phyloP scores from a whole-genome alignment of 148 eudicot genomes.

The Amaranthus hypochondriacus region DNA sequence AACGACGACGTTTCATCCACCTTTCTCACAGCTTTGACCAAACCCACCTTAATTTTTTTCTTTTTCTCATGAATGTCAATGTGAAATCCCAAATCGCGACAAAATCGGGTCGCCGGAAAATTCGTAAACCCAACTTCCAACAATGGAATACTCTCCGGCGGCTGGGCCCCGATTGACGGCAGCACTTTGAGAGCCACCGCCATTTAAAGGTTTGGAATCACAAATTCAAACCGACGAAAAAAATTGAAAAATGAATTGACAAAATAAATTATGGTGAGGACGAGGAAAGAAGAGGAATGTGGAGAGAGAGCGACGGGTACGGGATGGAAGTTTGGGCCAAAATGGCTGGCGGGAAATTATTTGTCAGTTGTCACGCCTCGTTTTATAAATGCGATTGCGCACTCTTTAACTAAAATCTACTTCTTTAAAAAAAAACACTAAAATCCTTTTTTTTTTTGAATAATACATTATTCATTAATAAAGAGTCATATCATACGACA shows the following conservation, averaged over 20 bases:
- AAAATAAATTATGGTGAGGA: background rate
- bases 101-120: background rate
- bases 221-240: background rate
- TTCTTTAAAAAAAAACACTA: no score
- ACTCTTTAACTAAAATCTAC: no score
- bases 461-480: no score
- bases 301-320: background rate
- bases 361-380: background rate
- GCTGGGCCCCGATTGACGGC: slow-evolving; percentile 8
- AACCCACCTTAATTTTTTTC: background rate
- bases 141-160: background rate
- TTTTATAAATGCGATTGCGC: no score
- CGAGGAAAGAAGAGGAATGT: background rate
- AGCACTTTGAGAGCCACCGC: slow-evolving; percentile 21
- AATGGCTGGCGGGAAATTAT: slow-evolving; percentile 12
- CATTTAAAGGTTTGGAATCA: background rate
- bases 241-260: background rate
- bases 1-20: slow-evolving; percentile 24
- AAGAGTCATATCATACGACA: no score
- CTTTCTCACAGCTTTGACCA: slow-evolving; percentile 2
- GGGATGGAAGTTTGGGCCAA: background rate
- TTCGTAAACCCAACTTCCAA: slow-evolving; percentile 13
- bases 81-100: background rate
- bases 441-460: no score
- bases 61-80: background rate